phyloP scores from a whole-genome alignment of 768 basidiomycete species.

The Tulasnella sp. region DNA sequence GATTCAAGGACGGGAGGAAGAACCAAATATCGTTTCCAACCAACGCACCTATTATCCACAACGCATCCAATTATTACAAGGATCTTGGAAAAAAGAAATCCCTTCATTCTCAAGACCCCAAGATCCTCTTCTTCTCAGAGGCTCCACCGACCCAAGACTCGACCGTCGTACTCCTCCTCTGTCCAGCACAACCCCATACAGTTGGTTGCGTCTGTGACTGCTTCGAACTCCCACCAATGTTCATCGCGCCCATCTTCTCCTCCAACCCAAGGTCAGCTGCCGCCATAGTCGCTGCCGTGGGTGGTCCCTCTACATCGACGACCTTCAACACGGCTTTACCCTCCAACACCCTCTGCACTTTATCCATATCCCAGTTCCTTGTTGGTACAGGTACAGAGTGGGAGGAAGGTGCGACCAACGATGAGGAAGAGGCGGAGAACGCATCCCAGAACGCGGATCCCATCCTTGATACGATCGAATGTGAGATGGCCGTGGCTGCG shows the following conservation, averaged over 20 bases:
- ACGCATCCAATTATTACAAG: neutral
- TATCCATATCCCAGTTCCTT: conserved; percentile 53
- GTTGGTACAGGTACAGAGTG: too few relatives aligned
- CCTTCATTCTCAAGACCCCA: neutral
- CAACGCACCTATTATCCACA: neutral
- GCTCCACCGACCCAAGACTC: neutral
- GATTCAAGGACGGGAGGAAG: neutral
- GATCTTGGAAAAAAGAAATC: neutral
- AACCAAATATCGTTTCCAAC: neutral
- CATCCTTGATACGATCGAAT: conserved; percentile 61
- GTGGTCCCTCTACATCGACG: conserved; percentile 44
- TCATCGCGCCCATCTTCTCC: conserved; percentile 20
- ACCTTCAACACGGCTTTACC: conserved; percentile 70
- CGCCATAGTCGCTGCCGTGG: neutral
- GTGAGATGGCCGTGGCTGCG: conserved; percentile 63
- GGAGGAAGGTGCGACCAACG: conserved; percentile 25
- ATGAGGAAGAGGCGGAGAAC: conserved; percentile 43
- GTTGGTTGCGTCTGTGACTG: neutral
- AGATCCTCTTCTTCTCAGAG: neutral
- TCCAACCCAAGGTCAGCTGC: conserved; percentile 18
- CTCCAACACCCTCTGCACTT: conserved; percentile 69
- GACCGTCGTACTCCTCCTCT: neutral
- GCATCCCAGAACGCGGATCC: conserved; percentile 82
- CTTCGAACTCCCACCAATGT: conserved; percentile 4
- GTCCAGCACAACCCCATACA: conserved; percentile 5